These are phyloP conservation scores for Saturnispora gosingensis DNA, from an alignment of 805 yeast genomes.

Conservation along the genomic window DNA sequence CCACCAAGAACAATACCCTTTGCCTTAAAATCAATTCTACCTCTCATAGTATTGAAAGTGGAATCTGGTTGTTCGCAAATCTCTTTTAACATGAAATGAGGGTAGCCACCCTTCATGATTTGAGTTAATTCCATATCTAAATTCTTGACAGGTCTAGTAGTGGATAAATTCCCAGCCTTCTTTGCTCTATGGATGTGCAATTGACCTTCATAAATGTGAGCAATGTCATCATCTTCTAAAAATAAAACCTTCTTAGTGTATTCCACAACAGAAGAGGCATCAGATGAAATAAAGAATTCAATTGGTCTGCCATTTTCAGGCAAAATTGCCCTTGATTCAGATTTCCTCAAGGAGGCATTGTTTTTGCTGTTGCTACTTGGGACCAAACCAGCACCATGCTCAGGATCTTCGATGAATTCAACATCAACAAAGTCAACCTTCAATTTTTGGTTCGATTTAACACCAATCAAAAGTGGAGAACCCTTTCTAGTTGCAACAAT, in stretches of 20 bases:
- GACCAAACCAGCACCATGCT: conserved; percentile 14
- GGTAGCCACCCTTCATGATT: conserved; percentile 95
- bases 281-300: conserved; percentile 93
- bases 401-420: conserved; percentile 70
- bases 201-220: conserved; percentile 97
- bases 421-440: conserved; percentile 98
- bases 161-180: conserved; percentile 78
- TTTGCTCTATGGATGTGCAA: conserved; percentile 95
- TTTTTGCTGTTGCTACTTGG: conserved; percentile 35
- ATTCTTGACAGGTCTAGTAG: conserved; percentile 92
- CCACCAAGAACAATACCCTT: conserved; percentile 81
- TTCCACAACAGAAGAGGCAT: conserved; percentile 92
- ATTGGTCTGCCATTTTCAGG: conserved; percentile 88
- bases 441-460: conserved; percentile 87
- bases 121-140: conserved; percentile 94
- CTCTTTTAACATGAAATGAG: conserved; percentile 98
- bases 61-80: conserved; percentile 98
- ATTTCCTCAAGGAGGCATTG: conserved; percentile 19
- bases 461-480: conserved; percentile 94
- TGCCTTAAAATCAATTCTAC: conserved; percentile 89
- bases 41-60: conserved; percentile 97
- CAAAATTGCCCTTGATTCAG: conserved; percentile 86
- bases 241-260: conserved; percentile 95
- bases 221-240: conserved; percentile 97
- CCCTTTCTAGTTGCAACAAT: conserved; percentile 97